These are phyloP conservation scores for Fusarium sp. DNA, from an alignment of 2,329 filamentous ascomycete species.

Conservation along the genomic window DNA sequence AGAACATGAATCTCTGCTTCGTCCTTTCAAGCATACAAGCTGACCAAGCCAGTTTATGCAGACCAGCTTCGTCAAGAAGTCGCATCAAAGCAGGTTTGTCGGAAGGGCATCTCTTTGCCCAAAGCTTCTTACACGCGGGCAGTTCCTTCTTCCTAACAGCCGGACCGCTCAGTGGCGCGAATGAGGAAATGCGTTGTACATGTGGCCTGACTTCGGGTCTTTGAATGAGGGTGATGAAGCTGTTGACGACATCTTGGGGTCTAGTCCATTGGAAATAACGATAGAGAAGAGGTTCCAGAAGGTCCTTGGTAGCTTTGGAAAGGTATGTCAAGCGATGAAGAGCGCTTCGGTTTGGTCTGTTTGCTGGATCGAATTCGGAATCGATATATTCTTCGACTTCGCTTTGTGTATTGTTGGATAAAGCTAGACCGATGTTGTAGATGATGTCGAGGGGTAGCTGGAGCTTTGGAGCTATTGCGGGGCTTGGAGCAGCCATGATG, in stretches of 20 bases:
- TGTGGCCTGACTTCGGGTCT: constrained; percentile 29
- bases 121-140: constrained; percentile 9
- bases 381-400: background rate
- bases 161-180: background rate
- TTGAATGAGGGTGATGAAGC: constrained; percentile 27
- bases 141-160: background rate
- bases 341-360: background rate
- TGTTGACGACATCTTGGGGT: constrained; percentile 14
- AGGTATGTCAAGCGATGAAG: constrained; percentile 25
- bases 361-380: background rate
- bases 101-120: constrained; percentile 13
- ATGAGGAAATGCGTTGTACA: constrained; percentile 21
- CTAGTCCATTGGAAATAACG: constrained; percentile 23
- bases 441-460: constrained; percentile 31
- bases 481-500: constrained; percentile 8
- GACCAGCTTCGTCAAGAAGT: constrained; percentile 9
- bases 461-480: constrained; percentile 5
- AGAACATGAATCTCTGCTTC: constrained; percentile 29
- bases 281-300: constrained; percentile 37
- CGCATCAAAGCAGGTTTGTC: constrained; percentile 19
- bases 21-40: constrained; percentile 21
- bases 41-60: constrained; percentile 21
- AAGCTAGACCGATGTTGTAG: constrained; percentile 16
- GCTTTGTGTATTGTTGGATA: background rate
- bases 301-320: constrained; percentile 21